Percentiles rank a stretch among this genome's conserved stretches.
Evolutionary conservation across 2,329 filamentous ascomycete species (phyloP).

Genomic region (Reticulascus tulasneorum): DNA sequence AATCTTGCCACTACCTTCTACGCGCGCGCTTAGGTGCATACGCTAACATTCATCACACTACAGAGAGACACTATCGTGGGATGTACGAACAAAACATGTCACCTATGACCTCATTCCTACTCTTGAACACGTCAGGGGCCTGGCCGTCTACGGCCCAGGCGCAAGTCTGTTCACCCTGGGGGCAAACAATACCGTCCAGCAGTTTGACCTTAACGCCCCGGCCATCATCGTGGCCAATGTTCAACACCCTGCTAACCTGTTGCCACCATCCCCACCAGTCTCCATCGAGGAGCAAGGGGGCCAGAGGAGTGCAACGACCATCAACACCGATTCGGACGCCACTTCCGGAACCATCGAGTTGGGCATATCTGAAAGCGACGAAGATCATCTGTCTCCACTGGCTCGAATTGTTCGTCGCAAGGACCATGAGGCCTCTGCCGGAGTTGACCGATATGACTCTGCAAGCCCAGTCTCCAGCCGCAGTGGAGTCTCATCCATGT

Average conservation of each 20-base stretch:
- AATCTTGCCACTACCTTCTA: slow-evolving; percentile 24
- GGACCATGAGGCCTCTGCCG: slow-evolving; percentile 42
- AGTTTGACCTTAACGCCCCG: slow-evolving; percentile 87
- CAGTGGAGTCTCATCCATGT: slow-evolving; percentile 57
- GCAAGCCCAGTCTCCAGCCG: slow-evolving; percentile 63
- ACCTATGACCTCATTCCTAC: slow-evolving; percentile 87
- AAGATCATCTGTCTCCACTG: slow-evolving; percentile 71
- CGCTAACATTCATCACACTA: slow-evolving; percentile 19
- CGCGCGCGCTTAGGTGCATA: slow-evolving; percentile 43
- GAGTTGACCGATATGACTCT: slow-evolving; percentile 56
- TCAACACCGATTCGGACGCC: slow-evolving; percentile 48
- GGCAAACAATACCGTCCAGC: slow-evolving; percentile 83
- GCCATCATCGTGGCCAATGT: slow-evolving; percentile 79
- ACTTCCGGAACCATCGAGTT: slow-evolving; percentile 54
- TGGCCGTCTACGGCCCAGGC: slow-evolving; percentile 84
- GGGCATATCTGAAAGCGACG: slow-evolving; percentile 68
- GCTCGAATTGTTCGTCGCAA: slow-evolving; percentile 71
- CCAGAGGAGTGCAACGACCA: slow-evolving; percentile 43
- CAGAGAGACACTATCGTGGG: slow-evolving; percentile 91
- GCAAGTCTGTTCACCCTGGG: slow-evolving; percentile 91
- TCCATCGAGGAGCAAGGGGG: slow-evolving; percentile 69
- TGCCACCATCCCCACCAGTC: slow-evolving; percentile 78
- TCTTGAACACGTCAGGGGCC: slow-evolving; percentile 71
- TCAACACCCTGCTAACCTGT: slow-evolving; percentile 74
- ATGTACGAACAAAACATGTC: slow-evolving; percentile 96